Conservation (phyloP, 768 basidiomycete species). For the Phylloporus arenicola region DNA sequence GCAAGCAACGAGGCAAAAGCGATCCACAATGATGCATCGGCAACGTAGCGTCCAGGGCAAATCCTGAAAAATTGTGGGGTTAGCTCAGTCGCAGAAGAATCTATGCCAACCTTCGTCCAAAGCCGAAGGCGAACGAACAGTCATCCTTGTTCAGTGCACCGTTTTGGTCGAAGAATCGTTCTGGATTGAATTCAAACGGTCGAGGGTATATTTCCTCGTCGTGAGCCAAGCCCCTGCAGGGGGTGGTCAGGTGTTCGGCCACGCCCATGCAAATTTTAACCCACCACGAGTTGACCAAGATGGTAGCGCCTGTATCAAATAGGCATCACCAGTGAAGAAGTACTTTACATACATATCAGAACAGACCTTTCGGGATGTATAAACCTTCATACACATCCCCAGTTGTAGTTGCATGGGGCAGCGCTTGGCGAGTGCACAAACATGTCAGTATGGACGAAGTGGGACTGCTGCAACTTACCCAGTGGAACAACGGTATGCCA, state of each 20-base stretch:
- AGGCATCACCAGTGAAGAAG: background rate
- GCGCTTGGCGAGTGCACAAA: constrained; percentile 5
- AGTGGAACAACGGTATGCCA: constrained; percentile 21
- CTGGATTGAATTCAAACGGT: constrained; percentile 38
- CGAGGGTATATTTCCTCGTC: constrained; percentile 35
- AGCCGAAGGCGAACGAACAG: constrained; percentile 17
- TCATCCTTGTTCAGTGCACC: constrained; percentile 10
- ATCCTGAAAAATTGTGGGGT: constrained; percentile 8
- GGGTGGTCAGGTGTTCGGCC: background rate
- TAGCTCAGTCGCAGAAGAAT: background rate
- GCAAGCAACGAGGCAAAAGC: constrained; percentile 22
- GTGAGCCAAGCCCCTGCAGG: constrained; percentile 34
- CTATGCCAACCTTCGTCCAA: constrained; percentile 20
- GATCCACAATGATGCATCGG: constrained; percentile 24
- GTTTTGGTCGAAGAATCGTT: constrained; percentile 30
- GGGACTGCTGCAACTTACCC: constrained; percentile 12
- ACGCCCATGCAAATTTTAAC: background rate
- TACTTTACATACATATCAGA: background rate
- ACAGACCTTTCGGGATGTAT: constrained; percentile 22
- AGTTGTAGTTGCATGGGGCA: constrained; percentile 19
- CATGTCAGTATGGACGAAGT: constrained; percentile 1
- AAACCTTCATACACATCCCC: constrained; percentile 23
- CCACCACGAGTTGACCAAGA: constrained; percentile 24
- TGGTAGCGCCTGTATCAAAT: constrained; percentile 11
- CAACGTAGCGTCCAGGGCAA: constrained; percentile 21